These are phyloP conservation scores for Phaeolepiota aurea DNA, from an alignment of 768 basidiomycete species.

Conservation along the genomic window DNA sequence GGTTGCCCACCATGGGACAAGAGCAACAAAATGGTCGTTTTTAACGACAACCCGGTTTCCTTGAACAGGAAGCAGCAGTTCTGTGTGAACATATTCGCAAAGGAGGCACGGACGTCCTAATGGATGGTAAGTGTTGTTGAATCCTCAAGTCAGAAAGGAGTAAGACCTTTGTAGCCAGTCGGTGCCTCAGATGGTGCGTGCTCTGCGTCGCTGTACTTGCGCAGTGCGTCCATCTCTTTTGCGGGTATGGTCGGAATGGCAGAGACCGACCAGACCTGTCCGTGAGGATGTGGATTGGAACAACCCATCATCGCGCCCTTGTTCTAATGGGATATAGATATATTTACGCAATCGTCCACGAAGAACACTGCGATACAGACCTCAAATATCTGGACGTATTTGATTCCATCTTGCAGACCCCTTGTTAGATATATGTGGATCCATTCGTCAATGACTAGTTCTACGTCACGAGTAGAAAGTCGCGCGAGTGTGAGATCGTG, in stretches of 20 bases:
- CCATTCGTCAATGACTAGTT: slow-evolving; percentile 67
- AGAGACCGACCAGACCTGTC: slow-evolving; percentile 81
- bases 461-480: slow-evolving; percentile 49
- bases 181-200: slow-evolving; percentile 36
- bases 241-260: slow-evolving; percentile 62
- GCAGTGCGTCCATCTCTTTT: slow-evolving; percentile 54
- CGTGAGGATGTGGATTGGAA: slow-evolving; percentile 91
- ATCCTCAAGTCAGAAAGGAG: background rate
- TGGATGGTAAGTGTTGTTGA: background rate
- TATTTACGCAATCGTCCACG: background rate
- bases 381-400: slow-evolving; percentile 89
- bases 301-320: slow-evolving; percentile 95
- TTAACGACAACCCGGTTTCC: slow-evolving; percentile 55
- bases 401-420: slow-evolving; percentile 56
- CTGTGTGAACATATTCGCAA: slow-evolving; percentile 71
- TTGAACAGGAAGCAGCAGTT: slow-evolving; percentile 31
- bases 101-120: slow-evolving; percentile 62
- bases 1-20: slow-evolving; percentile 93
- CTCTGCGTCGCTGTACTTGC: slow-evolving; percentile 30
- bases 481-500: slow-evolving; percentile 81
- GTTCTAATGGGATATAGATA: slow-evolving; percentile 63
- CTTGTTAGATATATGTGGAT: slow-evolving; percentile 50
- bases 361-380: slow-evolving; percentile 24
- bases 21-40: slow-evolving; percentile 72
- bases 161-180: slow-evolving; percentile 38